Conservation (phyloP, 2,329 filamentous ascomycete species). For the Triangularia verruculosa region DNA sequence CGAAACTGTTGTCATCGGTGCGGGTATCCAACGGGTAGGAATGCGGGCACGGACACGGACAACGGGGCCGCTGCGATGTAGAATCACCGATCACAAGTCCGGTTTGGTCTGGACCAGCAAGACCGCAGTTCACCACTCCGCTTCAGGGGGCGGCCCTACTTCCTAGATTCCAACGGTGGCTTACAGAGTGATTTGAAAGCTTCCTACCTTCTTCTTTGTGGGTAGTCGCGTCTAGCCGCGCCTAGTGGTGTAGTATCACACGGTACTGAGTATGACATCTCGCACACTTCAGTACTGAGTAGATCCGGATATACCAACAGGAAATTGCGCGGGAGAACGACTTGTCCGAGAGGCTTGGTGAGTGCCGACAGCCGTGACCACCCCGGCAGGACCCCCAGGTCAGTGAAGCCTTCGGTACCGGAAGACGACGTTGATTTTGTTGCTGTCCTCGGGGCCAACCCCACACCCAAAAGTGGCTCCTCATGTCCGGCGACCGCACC, state of each 20-base stretch:
- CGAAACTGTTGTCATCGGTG: background rate
- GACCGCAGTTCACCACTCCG: background rate
- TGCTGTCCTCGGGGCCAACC: background rate
- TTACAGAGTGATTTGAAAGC: background rate
- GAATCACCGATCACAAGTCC: background rate
- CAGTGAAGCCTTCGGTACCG: constrained; percentile 6
- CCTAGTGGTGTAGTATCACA: background rate
- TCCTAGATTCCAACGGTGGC: background rate
- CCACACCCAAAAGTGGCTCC: constrained; percentile 6
- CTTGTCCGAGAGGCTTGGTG: constrained; percentile 1
- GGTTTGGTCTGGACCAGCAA: background rate
- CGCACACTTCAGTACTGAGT: background rate
- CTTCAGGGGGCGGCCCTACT: background rate
- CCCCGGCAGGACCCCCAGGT: constrained; percentile 1
- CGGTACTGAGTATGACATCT: background rate
- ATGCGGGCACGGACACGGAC: background rate
- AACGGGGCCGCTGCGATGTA: background rate
- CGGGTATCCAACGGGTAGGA: background rate
- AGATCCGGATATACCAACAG: background rate
- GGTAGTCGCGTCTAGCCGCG: background rate
- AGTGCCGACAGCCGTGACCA: constrained; percentile 16
- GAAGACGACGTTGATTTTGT: background rate
- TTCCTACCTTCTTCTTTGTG: background rate
- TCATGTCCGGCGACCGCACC: constrained; percentile 7
- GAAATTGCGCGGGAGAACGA: background rate